Conservation (phyloP, 2,329 filamentous ascomycete genomes). For the Phoma sp. region DNA sequence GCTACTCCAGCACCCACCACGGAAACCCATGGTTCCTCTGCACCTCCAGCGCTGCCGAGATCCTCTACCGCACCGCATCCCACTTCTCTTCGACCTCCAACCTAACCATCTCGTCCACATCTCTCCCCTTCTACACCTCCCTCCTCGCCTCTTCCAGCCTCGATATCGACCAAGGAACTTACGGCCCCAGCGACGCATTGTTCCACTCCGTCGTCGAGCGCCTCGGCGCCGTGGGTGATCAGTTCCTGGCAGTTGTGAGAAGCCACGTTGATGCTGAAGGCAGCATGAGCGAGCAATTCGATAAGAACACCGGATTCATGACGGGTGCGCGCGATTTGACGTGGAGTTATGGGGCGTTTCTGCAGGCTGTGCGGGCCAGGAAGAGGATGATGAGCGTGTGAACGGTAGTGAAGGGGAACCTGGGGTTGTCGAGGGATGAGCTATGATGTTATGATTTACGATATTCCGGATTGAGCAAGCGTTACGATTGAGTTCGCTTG, state of each 20-base stretch:
- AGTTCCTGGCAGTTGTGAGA: conserved; percentile 51
- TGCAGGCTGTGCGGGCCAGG: conserved; percentile 49
- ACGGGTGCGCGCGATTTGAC: conserved; percentile 52
- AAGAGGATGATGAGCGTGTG: conserved; percentile 11
- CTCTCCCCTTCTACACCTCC: conserved; percentile 47
- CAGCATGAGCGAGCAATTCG: conserved; percentile 54
- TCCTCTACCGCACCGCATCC: conserved; percentile 48
- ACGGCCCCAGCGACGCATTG: conserved; percentile 33
- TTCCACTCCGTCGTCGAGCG: conserved; percentile 41
- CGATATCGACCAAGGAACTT: conserved; percentile 30
- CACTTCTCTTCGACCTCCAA: conserved; percentile 35
- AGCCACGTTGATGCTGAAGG: conserved; percentile 49
- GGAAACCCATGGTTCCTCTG: conserved; percentile 55
- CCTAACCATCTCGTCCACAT: conserved; percentile 40
- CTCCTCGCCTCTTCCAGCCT: conserved; percentile 40
- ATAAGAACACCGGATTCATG: conserved; percentile 49
- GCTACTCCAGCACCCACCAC: conserved; percentile 40
- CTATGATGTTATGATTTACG: conserved; percentile 7
- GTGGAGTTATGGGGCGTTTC: conserved; percentile 54
- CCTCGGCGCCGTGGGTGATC: conserved; percentile 47
- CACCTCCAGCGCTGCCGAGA: conserved; percentile 49
- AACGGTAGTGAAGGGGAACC: background rate
- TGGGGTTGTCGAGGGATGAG: background rate
- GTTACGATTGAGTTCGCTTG: background rate
- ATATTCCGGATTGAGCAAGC: background rate